phyloP scores from a whole-genome alignment of 306 rosid species.

The Citrullus amarus region DNA sequence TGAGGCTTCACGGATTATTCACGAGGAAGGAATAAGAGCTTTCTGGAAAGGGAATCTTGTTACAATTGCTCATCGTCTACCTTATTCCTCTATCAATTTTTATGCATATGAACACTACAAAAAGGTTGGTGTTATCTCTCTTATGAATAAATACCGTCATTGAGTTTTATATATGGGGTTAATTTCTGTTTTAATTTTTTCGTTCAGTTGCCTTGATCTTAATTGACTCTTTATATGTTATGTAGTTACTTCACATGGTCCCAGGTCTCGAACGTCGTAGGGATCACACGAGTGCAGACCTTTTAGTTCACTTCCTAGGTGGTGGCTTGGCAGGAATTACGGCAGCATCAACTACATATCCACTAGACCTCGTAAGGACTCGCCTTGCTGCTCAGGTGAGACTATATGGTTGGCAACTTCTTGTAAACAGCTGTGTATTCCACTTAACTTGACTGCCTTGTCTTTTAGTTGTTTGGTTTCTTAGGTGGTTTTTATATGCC shows the following conservation, averaged over 20 bases:
- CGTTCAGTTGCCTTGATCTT: neutral
- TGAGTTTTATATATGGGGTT: neutral
- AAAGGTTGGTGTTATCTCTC: slow-evolving; percentile 27
- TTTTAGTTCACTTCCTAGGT: slow-evolving; percentile 58
- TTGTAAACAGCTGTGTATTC: neutral
- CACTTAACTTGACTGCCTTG: neutral
- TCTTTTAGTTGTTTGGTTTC: neutral
- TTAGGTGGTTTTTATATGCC: neutral
- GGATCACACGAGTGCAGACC: slow-evolving; percentile 44
- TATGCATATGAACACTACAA: slow-evolving; percentile 87
- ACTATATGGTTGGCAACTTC: neutral
- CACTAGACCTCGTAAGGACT: slow-evolving; percentile 95
- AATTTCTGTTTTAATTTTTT: neutral
- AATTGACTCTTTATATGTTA: slow-evolving; percentile 6
- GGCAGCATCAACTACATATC: slow-evolving; percentile 83
- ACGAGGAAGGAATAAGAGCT: slow-evolving; percentile 90
- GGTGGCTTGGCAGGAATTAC: slow-evolving; percentile 97
- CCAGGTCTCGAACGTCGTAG: slow-evolving; percentile 39
- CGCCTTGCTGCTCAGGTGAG: slow-evolving; percentile 95
- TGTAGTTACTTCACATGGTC: slow-evolving; percentile 43
- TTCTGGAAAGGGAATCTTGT: slow-evolving; percentile 98
- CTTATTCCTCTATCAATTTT: slow-evolving; percentile 87
- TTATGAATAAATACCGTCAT: neutral
- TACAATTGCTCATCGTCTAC: slow-evolving; percentile 89
- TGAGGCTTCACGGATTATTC: slow-evolving; percentile 80